Evolutionary conservation across 1,284 basidiomycete species (phyloP).

Genomic region (Hymenochaete sp.): DNA sequence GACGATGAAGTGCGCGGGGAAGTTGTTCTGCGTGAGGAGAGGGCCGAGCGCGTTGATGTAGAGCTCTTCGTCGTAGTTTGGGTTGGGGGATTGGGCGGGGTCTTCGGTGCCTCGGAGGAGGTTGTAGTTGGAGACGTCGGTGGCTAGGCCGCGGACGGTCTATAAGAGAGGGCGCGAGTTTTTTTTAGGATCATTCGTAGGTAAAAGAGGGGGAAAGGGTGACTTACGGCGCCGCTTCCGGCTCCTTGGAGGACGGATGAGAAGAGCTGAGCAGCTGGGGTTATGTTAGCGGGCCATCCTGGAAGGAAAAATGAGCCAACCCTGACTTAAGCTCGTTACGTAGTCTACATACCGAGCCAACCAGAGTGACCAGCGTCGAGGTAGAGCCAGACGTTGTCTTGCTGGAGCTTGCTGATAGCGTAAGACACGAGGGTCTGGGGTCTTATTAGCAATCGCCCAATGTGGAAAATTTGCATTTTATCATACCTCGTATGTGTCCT

Average conservation of each 20-base stretch:
- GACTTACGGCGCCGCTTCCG: slow-evolving; percentile 11
- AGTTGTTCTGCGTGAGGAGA: slow-evolving; percentile 18
- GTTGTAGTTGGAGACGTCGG: slow-evolving; percentile 21
- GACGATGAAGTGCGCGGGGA: slow-evolving; percentile 21
- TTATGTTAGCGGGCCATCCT: slow-evolving; percentile 21
- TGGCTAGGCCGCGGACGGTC: slow-evolving; percentile 16
- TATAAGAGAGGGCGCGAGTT: background rate
- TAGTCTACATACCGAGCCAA: too few relatives aligned
- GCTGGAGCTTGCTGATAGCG: slow-evolving; percentile 20
- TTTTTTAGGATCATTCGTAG: background rate
- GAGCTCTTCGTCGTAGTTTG: slow-evolving; percentile 21
- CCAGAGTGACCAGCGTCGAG: slow-evolving; percentile 22
- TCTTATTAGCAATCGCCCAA: background rate
- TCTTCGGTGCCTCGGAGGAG: slow-evolving; percentile 19
- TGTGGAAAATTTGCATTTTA: background rate
- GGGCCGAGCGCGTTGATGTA: slow-evolving; percentile 21
- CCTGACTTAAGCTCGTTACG: too few relatives aligned
- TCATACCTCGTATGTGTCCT: slow-evolving; percentile 19
- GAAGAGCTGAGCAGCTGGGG: slow-evolving; percentile 20
- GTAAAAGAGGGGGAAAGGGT: background rate
- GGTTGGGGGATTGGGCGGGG: slow-evolving; percentile 19
- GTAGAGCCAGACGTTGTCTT: slow-evolving; percentile 21
- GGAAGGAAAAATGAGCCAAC: too few relatives aligned
- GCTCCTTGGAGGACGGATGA: slow-evolving; percentile 18
- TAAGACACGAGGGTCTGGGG: slow-evolving; percentile 19